Evolutionary conservation across 163 green algal genomes (phyloP), one percentile per base, ranked within the genome.

Genomic region (Scenedesmus sp.): DNA sequence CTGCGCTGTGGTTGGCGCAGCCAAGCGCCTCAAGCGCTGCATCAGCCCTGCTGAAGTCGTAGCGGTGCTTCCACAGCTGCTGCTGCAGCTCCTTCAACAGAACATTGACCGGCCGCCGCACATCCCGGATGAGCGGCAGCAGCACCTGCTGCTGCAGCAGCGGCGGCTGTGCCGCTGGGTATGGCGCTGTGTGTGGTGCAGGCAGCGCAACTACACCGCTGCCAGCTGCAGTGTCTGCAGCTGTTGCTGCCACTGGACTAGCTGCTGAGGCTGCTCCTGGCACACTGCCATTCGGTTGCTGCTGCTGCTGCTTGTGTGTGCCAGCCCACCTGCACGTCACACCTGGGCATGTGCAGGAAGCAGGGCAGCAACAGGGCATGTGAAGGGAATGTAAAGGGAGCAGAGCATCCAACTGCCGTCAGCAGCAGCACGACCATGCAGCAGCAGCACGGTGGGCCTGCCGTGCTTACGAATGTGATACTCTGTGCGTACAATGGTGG

Each of bases 1-100:
- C 8, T 76, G 2, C 46, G 66, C 64, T 66, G 54, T 12, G 46
- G 23, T 46, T 79, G 23, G 23, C 81, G 74, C 3, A 98, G 60
- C 34, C 95, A 84, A 98, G 82, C 5, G 52, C 70, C 1, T 92
- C 88, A 4, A 99, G 95, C 56, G 97, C 93, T 1, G 46, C 90
- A 89, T 99, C 96, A 0, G 97, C 93, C 6, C 59, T 64, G 3
- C 16, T 82, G 81, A 98, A 99, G 87, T 97, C 93, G 86, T 98
- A 98, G 56, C 77, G 89, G 77, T 93, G 92, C 84, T 97, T 98
- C 94, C 97, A 96, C 3, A 99, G 96, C 88, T 93, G 55, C 8
- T 67, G 86, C 92, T 98, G 96, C 52, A 98, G 46, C 1, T 96
- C 94, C 82, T 97, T 97, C 64, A 66, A 46, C 56, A 99, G 59